Evolutionary conservation across 225 moss, liverwort and hornwort genomes (phyloP), one percentile per base, ranked within the genome.

Genomic region (Sphagnum tenellum): DNA sequence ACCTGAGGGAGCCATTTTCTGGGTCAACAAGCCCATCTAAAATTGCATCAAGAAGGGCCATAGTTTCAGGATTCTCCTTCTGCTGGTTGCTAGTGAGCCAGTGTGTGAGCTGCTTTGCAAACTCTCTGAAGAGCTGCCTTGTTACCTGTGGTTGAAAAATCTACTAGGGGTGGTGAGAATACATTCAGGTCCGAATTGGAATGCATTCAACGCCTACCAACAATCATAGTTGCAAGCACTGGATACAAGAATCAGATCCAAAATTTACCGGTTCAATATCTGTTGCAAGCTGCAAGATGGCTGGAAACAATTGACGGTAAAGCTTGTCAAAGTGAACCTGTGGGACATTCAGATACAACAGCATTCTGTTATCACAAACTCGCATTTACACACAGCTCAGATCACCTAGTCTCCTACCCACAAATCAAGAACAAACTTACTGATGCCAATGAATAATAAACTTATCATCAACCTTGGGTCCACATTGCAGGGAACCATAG

Each of bases 71-170:
- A 70, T 95, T 95, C 73, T 95, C 91, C 48, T 79, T 91, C 68
- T 95, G 89, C 69, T 83, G 78, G 67, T 89, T 95, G 68, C 94
- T 95, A 71, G 91, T 95, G 60, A 91, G 85, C 94, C 91, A 95
- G 72, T 89, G 94, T 48, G 89, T 78, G 50, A 95, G 89, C 75
- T 95, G 94, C 68, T 84, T 95, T 59, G 77, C 65, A 72, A 95
- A 91, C 66, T 89, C 91, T 64, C 73, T 74, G 59, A 95, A 95
- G 11, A 95, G 83, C 70, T 95, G 94, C 50, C 89, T 81, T 13
- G 94, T 88, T 64, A 95, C 94, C 94, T 95, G 66, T 54, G 48
- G 53, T 53, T 53, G 7, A 53, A 10, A 7, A 53, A 53, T 53
- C 7, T 1, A 53, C 53, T 53, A 10, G 44, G 5, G 58, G 58